Evolutionary conservation across 768 basidiomycete genomes (phyloP).

Genomic region (Psilocybe tampanensis): DNA sequence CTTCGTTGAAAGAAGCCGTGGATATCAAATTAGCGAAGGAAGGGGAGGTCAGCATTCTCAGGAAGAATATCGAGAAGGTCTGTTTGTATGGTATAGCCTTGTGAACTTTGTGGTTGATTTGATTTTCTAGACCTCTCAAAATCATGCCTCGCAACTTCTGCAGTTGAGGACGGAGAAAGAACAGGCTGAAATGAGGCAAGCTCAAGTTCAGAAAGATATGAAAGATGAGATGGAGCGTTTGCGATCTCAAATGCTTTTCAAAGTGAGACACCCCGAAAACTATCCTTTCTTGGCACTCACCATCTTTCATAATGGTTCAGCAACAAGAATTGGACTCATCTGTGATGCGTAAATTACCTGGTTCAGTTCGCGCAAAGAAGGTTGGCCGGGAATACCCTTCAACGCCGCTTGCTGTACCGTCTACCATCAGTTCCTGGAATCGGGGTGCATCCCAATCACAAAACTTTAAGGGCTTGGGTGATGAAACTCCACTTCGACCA

Average conservation of each 20-base stretch:
- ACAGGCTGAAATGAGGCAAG: constrained; percentile 57
- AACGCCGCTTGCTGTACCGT: constrained; percentile 40
- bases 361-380: constrained; percentile 47
- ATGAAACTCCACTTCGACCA: constrained; percentile 42
- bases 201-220: constrained; percentile 59
- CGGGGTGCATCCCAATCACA: constrained; percentile 20
- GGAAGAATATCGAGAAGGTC: constrained; percentile 73
- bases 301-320: constrained; percentile 33
- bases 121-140: constrained; percentile 50
- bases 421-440: constrained; percentile 41
- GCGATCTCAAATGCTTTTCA: constrained; percentile 70
- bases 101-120: constrained; percentile 8
- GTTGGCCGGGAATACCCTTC: constrained; percentile 35
- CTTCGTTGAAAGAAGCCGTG: constrained; percentile 47
- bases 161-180: constrained; percentile 63
- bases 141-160: constrained; percentile 57
- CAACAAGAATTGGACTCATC: constrained; percentile 70
- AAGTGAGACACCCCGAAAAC: constrained; percentile 40
- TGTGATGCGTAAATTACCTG: constrained; percentile 45
- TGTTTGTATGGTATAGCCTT: background rate
- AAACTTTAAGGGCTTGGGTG: constrained; percentile 27
- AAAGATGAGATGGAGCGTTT: constrained; percentile 71
- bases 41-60: constrained; percentile 70
- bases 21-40: constrained; percentile 60
- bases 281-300: background rate